Conservation (phyloP, 768 basidiomycete species). For the Phanerochaete carnosa region DNA sequence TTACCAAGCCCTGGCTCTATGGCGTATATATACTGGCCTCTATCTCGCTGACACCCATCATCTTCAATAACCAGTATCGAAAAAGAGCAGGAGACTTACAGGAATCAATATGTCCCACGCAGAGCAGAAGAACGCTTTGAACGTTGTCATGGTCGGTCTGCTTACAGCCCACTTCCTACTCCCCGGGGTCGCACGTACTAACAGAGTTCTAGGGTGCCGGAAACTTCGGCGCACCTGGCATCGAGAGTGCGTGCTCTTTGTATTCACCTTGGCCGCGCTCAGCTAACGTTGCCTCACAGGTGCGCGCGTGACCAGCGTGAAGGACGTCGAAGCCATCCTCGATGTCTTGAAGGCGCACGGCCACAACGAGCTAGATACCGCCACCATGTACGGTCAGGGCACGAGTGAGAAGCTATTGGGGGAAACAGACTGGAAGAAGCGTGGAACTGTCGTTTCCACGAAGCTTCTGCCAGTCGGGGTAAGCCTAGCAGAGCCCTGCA, state of each 20-base stretch:
- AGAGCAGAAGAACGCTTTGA: slow-evolving; percentile 39
- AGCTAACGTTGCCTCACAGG: slow-evolving; percentile 8
- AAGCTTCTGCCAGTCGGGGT: slow-evolving; percentile 39
- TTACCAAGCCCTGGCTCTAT: no score
- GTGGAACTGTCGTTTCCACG: slow-evolving; percentile 54
- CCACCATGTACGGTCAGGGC: slow-evolving; percentile 24
- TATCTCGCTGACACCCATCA: no score
- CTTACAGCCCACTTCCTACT: not conserved
- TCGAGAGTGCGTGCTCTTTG: slow-evolving; percentile 29
- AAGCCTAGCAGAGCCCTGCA: not conserved
- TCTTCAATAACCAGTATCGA: no score
- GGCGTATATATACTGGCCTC: no score
- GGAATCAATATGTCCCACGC: slow-evolving; percentile 2
- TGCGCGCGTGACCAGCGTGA: slow-evolving; percentile 45
- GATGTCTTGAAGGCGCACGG: slow-evolving; percentile 54
- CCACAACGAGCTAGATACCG: slow-evolving; percentile 43
- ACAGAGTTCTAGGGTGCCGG: slow-evolving; percentile 37
- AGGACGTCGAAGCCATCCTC: slow-evolving; percentile 48
- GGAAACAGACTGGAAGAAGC: slow-evolving; percentile 43
- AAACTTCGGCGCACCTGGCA: slow-evolving; percentile 51
- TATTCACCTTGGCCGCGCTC: not conserved
- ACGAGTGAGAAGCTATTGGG: slow-evolving; percentile 41
- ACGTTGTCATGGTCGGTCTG: slow-evolving; percentile 47
- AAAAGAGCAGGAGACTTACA: no score
- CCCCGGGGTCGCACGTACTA: not conserved